Conservation (phyloP, 1,284 basidiomycete genomes). For the Boletus smithii region DNA sequence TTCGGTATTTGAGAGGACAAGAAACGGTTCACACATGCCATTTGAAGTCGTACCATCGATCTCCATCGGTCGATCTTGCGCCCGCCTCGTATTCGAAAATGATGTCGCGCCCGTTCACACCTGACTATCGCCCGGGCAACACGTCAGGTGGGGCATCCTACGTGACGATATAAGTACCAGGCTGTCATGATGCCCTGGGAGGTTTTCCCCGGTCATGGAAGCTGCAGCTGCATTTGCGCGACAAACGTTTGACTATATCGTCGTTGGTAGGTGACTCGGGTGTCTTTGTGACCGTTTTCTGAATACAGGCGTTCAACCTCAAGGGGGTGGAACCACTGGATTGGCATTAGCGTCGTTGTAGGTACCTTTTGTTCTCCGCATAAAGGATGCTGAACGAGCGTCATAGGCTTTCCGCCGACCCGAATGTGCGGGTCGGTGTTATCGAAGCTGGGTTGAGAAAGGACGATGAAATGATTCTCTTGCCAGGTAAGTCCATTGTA, state of each 20-base stretch:
- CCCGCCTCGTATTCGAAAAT: not conserved
- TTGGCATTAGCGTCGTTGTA: slow-evolving; percentile 18
- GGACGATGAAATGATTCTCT: slow-evolving; percentile 16
- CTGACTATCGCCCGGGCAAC: no score
- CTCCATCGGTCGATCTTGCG: no score
- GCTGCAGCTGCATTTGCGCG: slow-evolving; percentile 10
- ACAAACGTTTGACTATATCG: slow-evolving; percentile 21
- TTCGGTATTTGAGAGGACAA: no score
- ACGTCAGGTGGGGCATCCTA: no score
- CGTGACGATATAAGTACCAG: no score
- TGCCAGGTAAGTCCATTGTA: slow-evolving; percentile 6
- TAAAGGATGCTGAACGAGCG: no score
- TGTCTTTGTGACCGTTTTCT: not conserved
- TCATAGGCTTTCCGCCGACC: slow-evolving; percentile 15
- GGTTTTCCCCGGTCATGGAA: slow-evolving; percentile 3
- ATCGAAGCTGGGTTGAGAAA: slow-evolving; percentile 19
- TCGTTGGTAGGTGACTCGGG: slow-evolving; percentile 15
- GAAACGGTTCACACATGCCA: no score
- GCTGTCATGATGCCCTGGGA: no score
- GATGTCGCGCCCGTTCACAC: no score
- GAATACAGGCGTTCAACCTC: not conserved
- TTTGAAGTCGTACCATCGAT: no score
- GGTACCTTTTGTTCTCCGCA: not conserved
- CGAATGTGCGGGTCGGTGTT: slow-evolving; percentile 11
- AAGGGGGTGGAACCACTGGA: slow-evolving; percentile 18